phyloP scores from a whole-genome alignment of 805 yeast species.

The Hanseniaspora meyeri region DNA sequence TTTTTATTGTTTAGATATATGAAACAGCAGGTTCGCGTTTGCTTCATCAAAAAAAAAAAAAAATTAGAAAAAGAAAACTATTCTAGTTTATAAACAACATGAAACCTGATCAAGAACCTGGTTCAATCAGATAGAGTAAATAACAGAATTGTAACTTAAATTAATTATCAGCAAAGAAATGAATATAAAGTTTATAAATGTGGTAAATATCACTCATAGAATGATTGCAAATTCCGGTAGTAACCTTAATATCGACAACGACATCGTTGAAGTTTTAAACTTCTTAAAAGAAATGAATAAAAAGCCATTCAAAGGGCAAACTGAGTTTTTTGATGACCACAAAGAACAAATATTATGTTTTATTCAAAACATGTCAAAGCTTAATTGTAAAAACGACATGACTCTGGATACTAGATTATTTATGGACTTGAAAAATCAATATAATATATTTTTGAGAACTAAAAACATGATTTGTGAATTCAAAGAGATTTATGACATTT shows the following conservation, averaged over 20 bases:
- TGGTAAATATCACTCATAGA: not conserved
- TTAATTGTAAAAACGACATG: not conserved
- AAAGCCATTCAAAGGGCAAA: not conserved
- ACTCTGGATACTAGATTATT: not conserved
- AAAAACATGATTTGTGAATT: constrained; percentile 7
- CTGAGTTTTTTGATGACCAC: not conserved
- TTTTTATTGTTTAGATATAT: no score
- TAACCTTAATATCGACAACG: not conserved
- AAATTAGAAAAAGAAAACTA: constrained; percentile 14
- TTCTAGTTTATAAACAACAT: constrained; percentile 8
- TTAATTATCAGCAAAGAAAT: not conserved
- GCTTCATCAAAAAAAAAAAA: not conserved
- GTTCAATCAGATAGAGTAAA: no score
- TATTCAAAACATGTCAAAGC: not conserved
- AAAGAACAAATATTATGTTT: not conserved
- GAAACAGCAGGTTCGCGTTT: not conserved
- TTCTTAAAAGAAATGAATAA: not conserved
- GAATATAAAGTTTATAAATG: not conserved
- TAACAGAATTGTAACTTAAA: no score
- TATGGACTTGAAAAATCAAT: not conserved
- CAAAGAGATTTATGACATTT: constrained; percentile 2
- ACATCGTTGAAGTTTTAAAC: not conserved
- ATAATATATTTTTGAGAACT: not conserved
- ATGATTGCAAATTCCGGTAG: not conserved
- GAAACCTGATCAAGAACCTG: not conserved